Conservation (phyloP, 2,329 filamentous ascomycete species). For the Fusarium protoensiforme region DNA sequence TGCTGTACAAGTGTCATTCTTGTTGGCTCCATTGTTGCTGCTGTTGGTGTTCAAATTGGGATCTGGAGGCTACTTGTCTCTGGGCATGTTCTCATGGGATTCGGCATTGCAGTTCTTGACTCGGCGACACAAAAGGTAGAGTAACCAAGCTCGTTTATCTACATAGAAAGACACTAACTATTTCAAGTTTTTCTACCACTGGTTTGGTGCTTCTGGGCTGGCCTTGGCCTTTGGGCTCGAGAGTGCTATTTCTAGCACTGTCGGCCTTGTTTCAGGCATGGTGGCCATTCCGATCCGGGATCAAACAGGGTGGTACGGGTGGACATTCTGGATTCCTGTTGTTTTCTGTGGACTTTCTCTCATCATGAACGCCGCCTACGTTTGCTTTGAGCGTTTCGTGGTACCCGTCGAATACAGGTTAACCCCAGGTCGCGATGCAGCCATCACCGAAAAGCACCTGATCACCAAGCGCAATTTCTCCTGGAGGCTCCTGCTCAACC, state of each 20-base stretch:
- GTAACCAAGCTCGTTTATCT: fast-evolving
- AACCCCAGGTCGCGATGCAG: neutral
- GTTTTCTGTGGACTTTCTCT: slow-evolving; percentile 33
- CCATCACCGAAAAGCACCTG: neutral
- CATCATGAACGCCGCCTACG: slow-evolving; percentile 30
- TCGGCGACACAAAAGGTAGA: slow-evolving; percentile 34
- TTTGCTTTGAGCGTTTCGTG: slow-evolving; percentile 28
- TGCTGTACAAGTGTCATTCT: slow-evolving; percentile 36
- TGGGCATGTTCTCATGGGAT: slow-evolving; percentile 38
- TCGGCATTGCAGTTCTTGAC: slow-evolving; percentile 38
- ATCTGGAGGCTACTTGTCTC: slow-evolving; percentile 31
- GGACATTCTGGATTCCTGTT: slow-evolving; percentile 39
- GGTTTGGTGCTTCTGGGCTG: slow-evolving; percentile 37
- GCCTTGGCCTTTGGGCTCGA: slow-evolving; percentile 39
- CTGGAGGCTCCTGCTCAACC: slow-evolving; percentile 23
- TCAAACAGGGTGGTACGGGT: slow-evolving; percentile 38
- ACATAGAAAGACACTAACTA: neutral
- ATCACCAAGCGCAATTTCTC: slow-evolving; percentile 22
- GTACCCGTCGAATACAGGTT: neutral
- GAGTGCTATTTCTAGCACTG: slow-evolving; percentile 32
- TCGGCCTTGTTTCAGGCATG: slow-evolving; percentile 37
- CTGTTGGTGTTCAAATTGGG: slow-evolving; percentile 28
- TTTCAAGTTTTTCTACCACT: slow-evolving; percentile 40
- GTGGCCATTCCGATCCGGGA: slow-evolving; percentile 38
- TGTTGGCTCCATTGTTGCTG: slow-evolving; percentile 34